A percentile compares a stretch with the other conserved stretches of the same genome.
Evolutionary conservation across 176 grass and related monocot genomes (phyloP).

Genomic region (Stipa capillata): DNA sequence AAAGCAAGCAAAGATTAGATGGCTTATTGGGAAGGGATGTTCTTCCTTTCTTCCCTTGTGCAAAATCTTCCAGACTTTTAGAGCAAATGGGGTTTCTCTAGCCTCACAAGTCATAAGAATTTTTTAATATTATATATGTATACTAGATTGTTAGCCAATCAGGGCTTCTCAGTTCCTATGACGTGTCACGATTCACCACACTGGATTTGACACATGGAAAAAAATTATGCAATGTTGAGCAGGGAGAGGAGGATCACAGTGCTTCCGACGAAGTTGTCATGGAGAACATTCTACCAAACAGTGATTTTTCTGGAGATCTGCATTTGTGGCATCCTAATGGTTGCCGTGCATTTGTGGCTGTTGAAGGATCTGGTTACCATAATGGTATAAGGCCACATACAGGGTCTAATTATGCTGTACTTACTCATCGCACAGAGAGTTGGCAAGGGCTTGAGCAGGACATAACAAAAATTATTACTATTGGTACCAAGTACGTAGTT

Average conservation of each 20-base stretch:
- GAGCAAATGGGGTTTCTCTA: not conserved
- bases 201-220: not conserved
- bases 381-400: slow-evolving; percentile 70
- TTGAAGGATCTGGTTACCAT: slow-evolving; percentile 51
- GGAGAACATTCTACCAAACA: slow-evolving; percentile 78
- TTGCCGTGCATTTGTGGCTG: slow-evolving; percentile 67
- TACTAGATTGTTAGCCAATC: slow-evolving; percentile 2
- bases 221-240: slow-evolving; percentile 19
- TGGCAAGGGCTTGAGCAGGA: slow-evolving; percentile 97
- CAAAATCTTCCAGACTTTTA: not conserved
- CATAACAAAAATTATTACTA: slow-evolving; percentile 51
- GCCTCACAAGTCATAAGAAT: not conserved
- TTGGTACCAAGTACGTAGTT: slow-evolving; percentile 55
- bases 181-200: too few relatives aligned
- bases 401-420: slow-evolving; percentile 64
- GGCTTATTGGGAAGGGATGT: not conserved
- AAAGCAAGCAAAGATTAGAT: not conserved
- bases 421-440: slow-evolving; percentile 59
- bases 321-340: slow-evolving; percentile 62
- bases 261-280: slow-evolving; percentile 28
- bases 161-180: not conserved
- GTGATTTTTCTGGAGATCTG: slow-evolving; percentile 77
- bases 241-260: slow-evolving; percentile 23
- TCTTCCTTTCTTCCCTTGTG: not conserved
- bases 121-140: not conserved